A percentile compares a stretch with the other conserved stretches of the same genome.
phyloP scores from a whole-genome alignment of 352 stramenopile species.

The Phytopythium cucurbitacearum region DNA sequence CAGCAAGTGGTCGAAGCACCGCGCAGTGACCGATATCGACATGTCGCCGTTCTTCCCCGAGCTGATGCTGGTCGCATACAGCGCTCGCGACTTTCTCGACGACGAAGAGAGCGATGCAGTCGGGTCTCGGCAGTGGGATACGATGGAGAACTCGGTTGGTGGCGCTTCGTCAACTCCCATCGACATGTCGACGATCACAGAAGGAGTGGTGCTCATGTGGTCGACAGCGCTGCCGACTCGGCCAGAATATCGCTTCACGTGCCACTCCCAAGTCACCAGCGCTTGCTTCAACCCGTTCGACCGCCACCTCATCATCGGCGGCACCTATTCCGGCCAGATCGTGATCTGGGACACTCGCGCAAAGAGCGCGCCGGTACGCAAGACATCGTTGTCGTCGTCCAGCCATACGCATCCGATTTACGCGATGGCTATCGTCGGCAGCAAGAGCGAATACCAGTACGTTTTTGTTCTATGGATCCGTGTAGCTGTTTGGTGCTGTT shows the following conservation, averaged over 20 bases:
- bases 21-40: conserved; percentile 79
- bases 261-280: conserved; percentile 81
- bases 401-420: conserved; percentile 89
- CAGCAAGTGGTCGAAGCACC: conserved; percentile 77
- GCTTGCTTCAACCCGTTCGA: conserved; percentile 88
- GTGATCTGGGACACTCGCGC: conserved; percentile 86
- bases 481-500: conserved; percentile 4
- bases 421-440: conserved; percentile 76
- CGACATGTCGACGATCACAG: conserved; percentile 57
- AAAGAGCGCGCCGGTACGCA: conserved; percentile 77
- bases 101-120: conserved; percentile 62
- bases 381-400: conserved; percentile 73
- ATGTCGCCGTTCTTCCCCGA: conserved; percentile 82
- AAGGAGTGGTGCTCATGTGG: conserved; percentile 83
- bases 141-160: conserved; percentile 49
- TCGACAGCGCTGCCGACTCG: conserved; percentile 76
- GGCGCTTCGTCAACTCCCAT: conserved; percentile 22
- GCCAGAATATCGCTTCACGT: conserved; percentile 85
- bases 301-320: conserved; percentile 79
- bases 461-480: conserved; percentile 11
- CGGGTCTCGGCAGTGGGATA: conserved; percentile 64
- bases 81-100: conserved; percentile 62
- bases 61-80: conserved; percentile 67
- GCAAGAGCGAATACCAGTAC: conserved; percentile 80
- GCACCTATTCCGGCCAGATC: conserved; percentile 84